Evolutionary conservation across 2,329 filamentous ascomycete genomes (phyloP), one percentile per base, ranked within the genome.

Genomic region (Rutstroemia sp.): DNA sequence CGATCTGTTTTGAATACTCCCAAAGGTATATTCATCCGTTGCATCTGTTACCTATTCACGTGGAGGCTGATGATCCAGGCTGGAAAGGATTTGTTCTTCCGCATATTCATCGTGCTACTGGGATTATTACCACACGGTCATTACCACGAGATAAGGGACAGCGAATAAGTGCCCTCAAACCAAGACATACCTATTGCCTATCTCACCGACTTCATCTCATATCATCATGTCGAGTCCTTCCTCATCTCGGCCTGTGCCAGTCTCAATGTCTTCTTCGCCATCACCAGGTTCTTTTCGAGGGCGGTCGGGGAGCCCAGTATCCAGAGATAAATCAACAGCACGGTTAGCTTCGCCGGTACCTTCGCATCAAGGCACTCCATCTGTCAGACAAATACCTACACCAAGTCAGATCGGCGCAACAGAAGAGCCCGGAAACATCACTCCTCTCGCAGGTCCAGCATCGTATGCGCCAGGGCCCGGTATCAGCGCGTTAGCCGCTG

Each of bases 401-500:
- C 75, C 61, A 21, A 60, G 74, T 46, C 73, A 78, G 53, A 69
- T 70, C 59, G 65, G 74, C 62, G 62, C 67, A 65, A 67, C 67
- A 63, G 52, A 58, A 48, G 38, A 57, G 34, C 65, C 74, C 38
- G 77, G 75, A 19, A 74, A 70, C 53, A 72, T 83, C 57, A 79
- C 83, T 39, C 77, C 86, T 8, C 53, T 55, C 34, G 85, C 82
- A 58, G 79, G 80, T 53, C 76, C 74, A 62, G 71, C 71, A 57
- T 63, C 76, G 61, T 80, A 82, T 21, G 86, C 82, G 50, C 82
- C 86, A 6, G 90, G 90, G 0, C 91, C 90, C 6, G 90, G 90
- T 23, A 82, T 91, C 49, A 96, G 92, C 25, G 92, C 91, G 59
- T 81, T 97, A 54, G 91, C 92, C 38, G 88, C 89, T 25, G 92